Percentiles rank a stretch among this genome's conserved stretches.
phyloP scores from a whole-genome alignment of 1,284 basidiomycete genomes.

The Puccinia brachypodii region DNA sequence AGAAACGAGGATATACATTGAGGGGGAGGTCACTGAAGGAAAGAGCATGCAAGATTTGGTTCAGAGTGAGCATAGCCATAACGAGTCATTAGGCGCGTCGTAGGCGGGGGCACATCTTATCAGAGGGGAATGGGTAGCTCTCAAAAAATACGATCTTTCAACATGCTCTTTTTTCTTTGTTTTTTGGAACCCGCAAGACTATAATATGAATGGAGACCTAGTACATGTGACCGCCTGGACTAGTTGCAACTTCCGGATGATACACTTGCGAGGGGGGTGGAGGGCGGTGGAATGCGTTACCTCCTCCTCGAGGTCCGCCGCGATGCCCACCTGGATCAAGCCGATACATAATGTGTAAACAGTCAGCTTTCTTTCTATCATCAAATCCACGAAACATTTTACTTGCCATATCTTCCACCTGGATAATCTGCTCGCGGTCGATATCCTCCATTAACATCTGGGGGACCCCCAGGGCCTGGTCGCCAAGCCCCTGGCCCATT shows the following conservation, averaged over 20 bases:
- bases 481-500: conserved; percentile 36
- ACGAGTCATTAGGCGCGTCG: background rate
- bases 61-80: background rate
- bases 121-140: background rate
- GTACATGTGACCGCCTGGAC: conserved; percentile 20
- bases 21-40: background rate
- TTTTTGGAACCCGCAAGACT: background rate
- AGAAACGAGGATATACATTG: conserved; percentile 10
- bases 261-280: conserved; percentile 21
- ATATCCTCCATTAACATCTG: conserved; percentile 31
- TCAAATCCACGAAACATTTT: background rate
- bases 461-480: conserved; percentile 24
- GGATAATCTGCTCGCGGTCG: conserved; percentile 32
- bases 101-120: background rate
- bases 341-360: background rate
- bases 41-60: background rate
- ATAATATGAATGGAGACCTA: background rate
- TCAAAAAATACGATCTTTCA: background rate
- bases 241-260: conserved; percentile 25
- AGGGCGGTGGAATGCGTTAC: conserved; percentile 20
- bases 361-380: background rate
- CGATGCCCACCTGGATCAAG: conserved; percentile 24
- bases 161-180: too few species aligned
- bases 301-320: conserved; percentile 22
- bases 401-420: conserved; percentile 41